Evolutionary conservation across 805 yeast genomes (phyloP).

Genomic region (Starmerella potacharoeniae): DNA sequence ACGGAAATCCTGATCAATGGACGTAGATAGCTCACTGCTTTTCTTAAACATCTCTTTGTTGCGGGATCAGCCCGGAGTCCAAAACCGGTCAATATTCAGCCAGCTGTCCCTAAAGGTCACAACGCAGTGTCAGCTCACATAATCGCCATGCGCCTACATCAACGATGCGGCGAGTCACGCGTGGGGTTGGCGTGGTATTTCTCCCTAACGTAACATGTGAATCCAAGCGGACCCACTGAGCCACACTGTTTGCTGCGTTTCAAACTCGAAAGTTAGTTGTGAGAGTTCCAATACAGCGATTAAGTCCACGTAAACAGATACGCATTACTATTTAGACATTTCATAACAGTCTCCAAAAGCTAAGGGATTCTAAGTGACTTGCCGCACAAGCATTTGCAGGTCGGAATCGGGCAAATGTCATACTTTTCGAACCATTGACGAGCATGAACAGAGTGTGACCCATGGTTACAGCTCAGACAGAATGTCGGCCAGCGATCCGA

Average conservation of each 20-base stretch:
- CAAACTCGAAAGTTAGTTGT: too few relatives aligned
- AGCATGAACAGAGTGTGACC: conserved; percentile 91
- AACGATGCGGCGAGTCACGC: too few relatives aligned
- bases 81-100: not conserved
- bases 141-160: too few relatives aligned
- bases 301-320: too few relatives aligned
- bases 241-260: too few relatives aligned
- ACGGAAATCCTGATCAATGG: conserved; percentile 22
- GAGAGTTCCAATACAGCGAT: too few relatives aligned
- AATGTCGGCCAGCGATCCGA: conserved; percentile 72
- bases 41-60: conserved; percentile 17
- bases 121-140: too few relatives aligned
- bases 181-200: too few relatives aligned
- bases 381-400: conserved; percentile 67
- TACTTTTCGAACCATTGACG: conserved; percentile 91
- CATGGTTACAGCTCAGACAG: conserved; percentile 84
- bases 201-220: too few relatives aligned
- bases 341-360: not conserved
- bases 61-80: not conserved
- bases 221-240: too few relatives aligned
- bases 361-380: not conserved
- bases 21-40: conserved; percentile 21
- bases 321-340: too few relatives aligned
- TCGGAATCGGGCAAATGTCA: conserved; percentile 86
- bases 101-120: not conserved